A percentile compares a stretch with the other conserved stretches of the same genome.
Evolutionary conservation across 208 protist species (phyloP).

Genomic region (Leishmania major): DNA sequence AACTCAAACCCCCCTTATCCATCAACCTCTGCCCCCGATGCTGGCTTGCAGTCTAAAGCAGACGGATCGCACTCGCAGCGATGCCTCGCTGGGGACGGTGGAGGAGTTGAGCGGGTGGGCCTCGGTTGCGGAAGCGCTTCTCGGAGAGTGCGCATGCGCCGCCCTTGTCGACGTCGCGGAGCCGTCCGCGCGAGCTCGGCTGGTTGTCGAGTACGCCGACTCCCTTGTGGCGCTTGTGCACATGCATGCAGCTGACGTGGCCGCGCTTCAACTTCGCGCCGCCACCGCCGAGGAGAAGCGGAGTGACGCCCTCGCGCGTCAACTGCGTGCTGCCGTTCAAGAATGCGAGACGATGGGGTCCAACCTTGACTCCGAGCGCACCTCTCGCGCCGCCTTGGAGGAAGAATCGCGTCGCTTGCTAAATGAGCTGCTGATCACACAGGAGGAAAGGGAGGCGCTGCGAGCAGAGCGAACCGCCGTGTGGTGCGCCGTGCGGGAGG

Average conservation of each 20-base stretch:
- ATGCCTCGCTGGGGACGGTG: not conserved
- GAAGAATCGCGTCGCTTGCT: slow-evolving; percentile 6
- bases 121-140: slow-evolving; percentile 30
- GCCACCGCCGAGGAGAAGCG: slow-evolving; percentile 2
- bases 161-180: slow-evolving; percentile 32
- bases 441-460: slow-evolving; percentile 12
- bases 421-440: slow-evolving; percentile 7
- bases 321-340: slow-evolving; percentile 6
- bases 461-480: slow-evolving; percentile 15
- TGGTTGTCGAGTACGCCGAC: slow-evolving; percentile 12
- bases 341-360: slow-evolving; percentile 1
- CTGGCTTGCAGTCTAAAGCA: slow-evolving; percentile 5
- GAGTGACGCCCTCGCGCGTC: not conserved
- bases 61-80: not conserved
- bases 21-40: slow-evolving; percentile 4
- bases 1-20: not conserved
- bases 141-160: slow-evolving; percentile 23
- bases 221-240: slow-evolving; percentile 15
- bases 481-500: slow-evolving; percentile 9
- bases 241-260: not conserved
- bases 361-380: slow-evolving; percentile 11
- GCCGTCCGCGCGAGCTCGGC: slow-evolving; percentile 25
- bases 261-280: slow-evolving; percentile 12
- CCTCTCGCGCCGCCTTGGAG: slow-evolving; percentile 11
- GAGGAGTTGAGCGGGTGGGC: slow-evolving; percentile 46